These are phyloP conservation scores for Tricholoma hemisulphureum DNA, from an alignment of 768 basidiomycete species.

Conservation along the genomic window DNA sequence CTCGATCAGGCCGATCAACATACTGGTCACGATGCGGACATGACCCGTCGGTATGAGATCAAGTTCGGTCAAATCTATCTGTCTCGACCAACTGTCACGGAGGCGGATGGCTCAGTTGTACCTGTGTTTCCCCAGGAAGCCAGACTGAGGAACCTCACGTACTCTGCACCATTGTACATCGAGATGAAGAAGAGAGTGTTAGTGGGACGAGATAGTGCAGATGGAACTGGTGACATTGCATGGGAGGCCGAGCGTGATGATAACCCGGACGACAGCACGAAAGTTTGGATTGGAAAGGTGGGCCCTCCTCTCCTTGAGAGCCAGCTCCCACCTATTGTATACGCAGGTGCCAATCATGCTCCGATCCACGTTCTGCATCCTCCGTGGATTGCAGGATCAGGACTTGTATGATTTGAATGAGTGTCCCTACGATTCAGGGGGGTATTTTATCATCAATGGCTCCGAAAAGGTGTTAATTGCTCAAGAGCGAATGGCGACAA, in stretches of 20 bases:
- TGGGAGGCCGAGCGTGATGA: constrained; percentile 78
- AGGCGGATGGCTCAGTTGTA: constrained; percentile 91
- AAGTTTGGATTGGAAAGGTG: constrained; percentile 96
- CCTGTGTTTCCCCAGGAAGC: constrained; percentile 98
- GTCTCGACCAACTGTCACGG: constrained; percentile 90
- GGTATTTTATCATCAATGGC: constrained; percentile 99
- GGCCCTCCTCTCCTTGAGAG: constrained; percentile 18
- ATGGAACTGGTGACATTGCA: constrained; percentile 74
- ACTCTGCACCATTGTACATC: constrained; percentile 92
- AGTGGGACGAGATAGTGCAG: constrained; percentile 76
- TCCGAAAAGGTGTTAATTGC: constrained; percentile 99
- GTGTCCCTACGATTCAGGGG: constrained; percentile 98
- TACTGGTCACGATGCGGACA: constrained; percentile 76
- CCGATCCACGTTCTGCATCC: constrained; percentile 91
- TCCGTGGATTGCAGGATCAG: constrained; percentile 72
- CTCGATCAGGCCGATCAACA: constrained; percentile 97
- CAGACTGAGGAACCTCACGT: constrained; percentile 89
- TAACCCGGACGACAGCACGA: constrained; percentile 60
- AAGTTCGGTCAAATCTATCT: constrained; percentile 98
- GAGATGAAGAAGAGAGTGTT: constrained; percentile 90
- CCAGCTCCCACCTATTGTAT: constrained; percentile 1
- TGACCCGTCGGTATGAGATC: constrained; percentile 93
- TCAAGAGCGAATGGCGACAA: constrained; percentile 98
- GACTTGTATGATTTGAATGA: constrained; percentile 92
- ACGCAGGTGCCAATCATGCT: constrained; percentile 95